These are phyloP conservation scores for Pichia membranifaciens DNA, from an alignment of 805 yeast species.

Conservation along the genomic window DNA sequence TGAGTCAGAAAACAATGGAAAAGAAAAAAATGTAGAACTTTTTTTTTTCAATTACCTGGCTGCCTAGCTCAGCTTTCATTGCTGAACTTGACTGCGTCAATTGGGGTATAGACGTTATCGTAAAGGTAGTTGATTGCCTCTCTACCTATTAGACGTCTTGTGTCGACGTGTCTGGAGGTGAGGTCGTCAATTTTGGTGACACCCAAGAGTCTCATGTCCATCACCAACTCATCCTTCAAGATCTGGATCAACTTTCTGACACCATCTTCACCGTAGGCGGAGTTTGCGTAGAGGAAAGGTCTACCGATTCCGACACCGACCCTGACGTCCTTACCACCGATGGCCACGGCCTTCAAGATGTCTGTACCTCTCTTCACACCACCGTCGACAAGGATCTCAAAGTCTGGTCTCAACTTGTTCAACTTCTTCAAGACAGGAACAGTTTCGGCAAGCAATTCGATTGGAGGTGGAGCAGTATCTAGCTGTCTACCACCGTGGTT, in stretches of 20 bases:
- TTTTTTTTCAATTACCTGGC: too few species aligned
- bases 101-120: constrained; percentile 26
- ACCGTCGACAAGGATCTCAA: constrained; percentile 62
- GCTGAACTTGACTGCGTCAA: constrained; percentile 26
- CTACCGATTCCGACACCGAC: constrained; percentile 68
- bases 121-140: constrained; percentile 30
- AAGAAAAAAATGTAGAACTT: too few species aligned
- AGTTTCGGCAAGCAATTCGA: constrained; percentile 68
- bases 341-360: constrained; percentile 56
- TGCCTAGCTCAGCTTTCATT: constrained; percentile 19
- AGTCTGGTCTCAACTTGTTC: constrained; percentile 41
- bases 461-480: constrained; percentile 74
- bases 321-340: constrained; percentile 68
- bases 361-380: constrained; percentile 69
- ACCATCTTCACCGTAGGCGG: constrained; percentile 60
- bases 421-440: constrained; percentile 44
- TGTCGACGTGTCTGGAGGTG: constrained; percentile 57
- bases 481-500: constrained; percentile 90
- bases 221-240: constrained; percentile 61
- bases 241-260: constrained; percentile 55
- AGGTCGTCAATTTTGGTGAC: constrained; percentile 56
- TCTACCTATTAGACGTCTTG: constrained; percentile 30
- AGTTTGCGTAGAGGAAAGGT: constrained; percentile 58
- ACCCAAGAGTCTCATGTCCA: constrained; percentile 79
- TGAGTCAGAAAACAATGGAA: too few species aligned